phyloP scores from a whole-genome alignment of 2,329 filamentous ascomycete genomes.

The Fusarium sp. region DNA sequence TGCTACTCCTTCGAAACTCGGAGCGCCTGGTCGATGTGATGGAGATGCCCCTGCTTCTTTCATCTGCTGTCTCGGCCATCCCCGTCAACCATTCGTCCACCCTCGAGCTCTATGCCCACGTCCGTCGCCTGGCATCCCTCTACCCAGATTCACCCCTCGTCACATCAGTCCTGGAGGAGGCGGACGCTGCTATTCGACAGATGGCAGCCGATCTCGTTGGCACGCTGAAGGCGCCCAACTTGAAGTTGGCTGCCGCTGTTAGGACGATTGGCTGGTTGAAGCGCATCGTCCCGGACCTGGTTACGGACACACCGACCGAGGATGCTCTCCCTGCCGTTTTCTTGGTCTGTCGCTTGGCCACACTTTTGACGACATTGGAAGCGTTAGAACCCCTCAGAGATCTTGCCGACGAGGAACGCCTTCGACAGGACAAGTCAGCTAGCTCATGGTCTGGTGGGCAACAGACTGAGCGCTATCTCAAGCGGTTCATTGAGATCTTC shows the following conservation, averaged over 20 bases:
- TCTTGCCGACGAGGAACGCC: slow-evolving; percentile 86
- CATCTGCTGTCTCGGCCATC: slow-evolving; percentile 77
- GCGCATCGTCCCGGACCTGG: slow-evolving; percentile 83
- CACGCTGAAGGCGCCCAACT: slow-evolving; percentile 78
- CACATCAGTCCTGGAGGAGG: slow-evolving; percentile 77
- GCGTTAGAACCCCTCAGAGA: slow-evolving; percentile 88
- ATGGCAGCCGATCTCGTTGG: slow-evolving; percentile 88
- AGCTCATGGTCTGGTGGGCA: slow-evolving; percentile 77
- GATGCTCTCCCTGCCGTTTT: slow-evolving; percentile 85
- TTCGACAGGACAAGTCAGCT: slow-evolving; percentile 57
- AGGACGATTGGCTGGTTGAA: slow-evolving; percentile 92
- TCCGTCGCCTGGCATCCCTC: slow-evolving; percentile 84
- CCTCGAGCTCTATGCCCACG: slow-evolving; percentile 92
- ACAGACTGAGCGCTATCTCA: slow-evolving; percentile 93
- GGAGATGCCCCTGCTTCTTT: slow-evolving; percentile 87
- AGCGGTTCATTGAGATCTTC: slow-evolving; percentile 96
- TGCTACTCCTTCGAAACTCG: slow-evolving; percentile 86
- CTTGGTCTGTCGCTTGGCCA: slow-evolving; percentile 85
- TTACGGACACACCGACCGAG: slow-evolving; percentile 58
- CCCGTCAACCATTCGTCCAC: slow-evolving; percentile 87
- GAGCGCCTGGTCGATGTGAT: slow-evolving; percentile 92
- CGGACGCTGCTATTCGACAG: slow-evolving; percentile 87
- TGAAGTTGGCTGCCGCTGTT: slow-evolving; percentile 91
- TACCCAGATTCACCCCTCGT: slow-evolving; percentile 85
- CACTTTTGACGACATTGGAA: slow-evolving; percentile 81